phyloP scores from a whole-genome alignment of 495 filamentous ascomycete species.

The Cairneyella variabilis region DNA sequence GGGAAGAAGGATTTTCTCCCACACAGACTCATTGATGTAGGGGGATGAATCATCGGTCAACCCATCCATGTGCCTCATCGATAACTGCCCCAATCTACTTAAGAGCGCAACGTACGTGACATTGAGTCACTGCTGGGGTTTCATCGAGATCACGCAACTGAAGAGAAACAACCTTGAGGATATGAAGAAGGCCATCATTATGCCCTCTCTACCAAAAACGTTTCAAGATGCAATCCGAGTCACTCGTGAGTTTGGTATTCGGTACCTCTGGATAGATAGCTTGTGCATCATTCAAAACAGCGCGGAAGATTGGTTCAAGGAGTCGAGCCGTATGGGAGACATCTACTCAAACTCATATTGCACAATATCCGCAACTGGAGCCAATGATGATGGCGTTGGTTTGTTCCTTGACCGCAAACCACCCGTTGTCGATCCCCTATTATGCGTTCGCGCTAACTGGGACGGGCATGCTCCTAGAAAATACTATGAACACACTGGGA shows the following conservation, averaged over 20 bases:
- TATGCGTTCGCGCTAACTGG: too few relatives aligned
- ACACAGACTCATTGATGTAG: background rate
- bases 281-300: slow-evolving; percentile 29
- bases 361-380: slow-evolving; percentile 20
- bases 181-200: background rate
- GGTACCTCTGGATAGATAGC: slow-evolving; percentile 30
- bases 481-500: too few relatives aligned
- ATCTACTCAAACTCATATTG: slow-evolving; percentile 23
- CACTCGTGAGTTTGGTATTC: slow-evolving; percentile 11
- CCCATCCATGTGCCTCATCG: background rate
- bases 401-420: slow-evolving; percentile 4
- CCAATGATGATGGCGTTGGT: slow-evolving; percentile 11
- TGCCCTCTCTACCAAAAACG: background rate
- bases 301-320: slow-evolving; percentile 23
- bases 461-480: too few relatives aligned
- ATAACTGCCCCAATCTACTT: background rate
- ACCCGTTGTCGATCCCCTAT: too few relatives aligned
- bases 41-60: background rate
- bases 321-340: slow-evolving; percentile 23
- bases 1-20: background rate
- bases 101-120: background rate
- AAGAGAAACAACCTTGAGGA: background rate
- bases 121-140: slow-evolving; percentile 1
- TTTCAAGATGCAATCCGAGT: slow-evolving; percentile 4
- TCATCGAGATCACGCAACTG: background rate